Base-by-base conservation (phyloP, 148 eudicot species). In the Oxyria digyna region DNA sequence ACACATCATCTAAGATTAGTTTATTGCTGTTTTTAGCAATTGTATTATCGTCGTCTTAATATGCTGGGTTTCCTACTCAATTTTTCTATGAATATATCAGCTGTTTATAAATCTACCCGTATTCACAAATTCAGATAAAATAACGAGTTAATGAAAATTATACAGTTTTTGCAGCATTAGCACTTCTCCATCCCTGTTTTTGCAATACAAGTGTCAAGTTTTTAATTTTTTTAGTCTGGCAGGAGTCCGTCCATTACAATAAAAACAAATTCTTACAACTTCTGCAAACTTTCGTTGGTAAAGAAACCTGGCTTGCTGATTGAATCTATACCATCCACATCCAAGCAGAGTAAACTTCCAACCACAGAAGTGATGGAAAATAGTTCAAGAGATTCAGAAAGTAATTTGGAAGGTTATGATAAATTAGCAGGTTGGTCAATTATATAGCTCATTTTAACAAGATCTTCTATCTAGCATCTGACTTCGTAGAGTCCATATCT, bases 201-300 rank as follows among this genome's bases (percentile, higher is more conserved):
- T 55, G 33, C 38, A 27, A 13, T 29, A 31, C n/a, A 6, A 59
- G 35, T 59, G 10, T 15, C 29, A 10, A 27, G 18, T 31, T 59
- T 26, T 59, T 13, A 31, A 14, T 29, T 59, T 31, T 18, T 27
- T 27, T 59, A 1, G 14, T 27, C 0, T 42, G 42, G 72, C 87
- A 89, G 96, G 83, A 80, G 38, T 29, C 97, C 93, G 26, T 80
- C 67, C 46, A 41, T 80, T 55, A 77, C 87, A 55, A 77, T 92
- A 57, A 77, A 75, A 70, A 86, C 89, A 66, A 84, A 87, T 50
- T 70, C 88, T 33, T 89, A 89, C 73, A 91, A 85, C 80, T 89
- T 89, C 57, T 92, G 98, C 84, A 89, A 87, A 73, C 78, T 92
- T 41, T 89, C 96, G 1, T 52, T 89, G 62, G 85, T 89, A 32